Evolutionary conservation across 176 grass and related monocot genomes (phyloP), one percentile per base, ranked within the genome.

Genomic region (Dactylis glomerata): DNA sequence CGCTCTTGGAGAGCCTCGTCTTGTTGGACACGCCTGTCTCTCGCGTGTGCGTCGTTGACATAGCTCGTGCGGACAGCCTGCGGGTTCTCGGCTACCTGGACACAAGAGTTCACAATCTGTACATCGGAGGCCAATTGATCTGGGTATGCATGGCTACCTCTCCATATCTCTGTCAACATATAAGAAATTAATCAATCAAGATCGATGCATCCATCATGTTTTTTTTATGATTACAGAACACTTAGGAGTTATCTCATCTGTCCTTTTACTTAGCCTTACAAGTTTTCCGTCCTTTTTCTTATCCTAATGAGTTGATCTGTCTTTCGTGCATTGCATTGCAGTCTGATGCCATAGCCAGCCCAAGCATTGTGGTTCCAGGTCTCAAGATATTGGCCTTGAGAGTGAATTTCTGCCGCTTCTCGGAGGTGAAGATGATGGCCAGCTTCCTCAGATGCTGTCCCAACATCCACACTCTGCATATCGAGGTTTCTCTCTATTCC

Each of bases 401-500:
- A 5, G 82, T 85, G 30, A 26, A 81, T 50, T 81, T 89, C 3
- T 32, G 32, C 26, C 70, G 31, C 56, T 28, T 36, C 38, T 30
- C 0, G 17, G 59, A 77, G 22, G 24, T 70, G 6, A 67, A 77
- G 24, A 61, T 82, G 77, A 8, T 82, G 40, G 16, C 22, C 78
- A 47, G 32, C 37, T 77, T 86, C 68, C 52, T 86, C 14, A 86
- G 71, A 82, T 82, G 78, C 78, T 89, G 82, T 54, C 62, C 88
- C 28, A 12, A 76, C 15, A 8, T 86, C 16, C 70, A 61, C 24
- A 68, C 46, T 0, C 82, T 89, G 9, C 82, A 89, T 16, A 72
- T 72, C n/a, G n/a, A 72, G 68, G 68, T 72, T 45, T 11, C 68
- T 44, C 6, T 5, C n/a, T 9, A 6, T 45, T 45, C 40, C 38